Base-by-base conservation (phyloP, 2,329 filamentous ascomycete species). In the Tolypocladium inflatum region DNA sequence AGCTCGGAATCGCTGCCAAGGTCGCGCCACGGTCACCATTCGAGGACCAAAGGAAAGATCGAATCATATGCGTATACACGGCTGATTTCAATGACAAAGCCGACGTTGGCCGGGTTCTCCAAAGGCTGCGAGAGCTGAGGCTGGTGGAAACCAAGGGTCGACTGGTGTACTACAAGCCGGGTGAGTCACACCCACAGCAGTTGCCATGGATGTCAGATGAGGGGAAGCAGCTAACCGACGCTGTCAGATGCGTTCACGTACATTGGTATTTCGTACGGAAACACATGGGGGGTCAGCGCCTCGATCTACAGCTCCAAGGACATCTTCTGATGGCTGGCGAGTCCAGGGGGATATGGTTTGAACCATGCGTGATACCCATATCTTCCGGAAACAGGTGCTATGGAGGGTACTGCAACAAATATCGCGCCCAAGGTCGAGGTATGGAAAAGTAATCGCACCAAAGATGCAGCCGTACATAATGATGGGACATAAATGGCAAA, bases 41-140 rank as follows among this genome's bases (percentile, higher is more conserved):
- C 1, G 71, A 74, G n/a, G 67, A 73, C 53, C 59, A 61, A 7
- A 66, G 72, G 30, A 77, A 71, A 50, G 71, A 74, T 23, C 78
- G 84, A 23, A 72, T 94, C 48, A 84, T 95, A 33, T 92, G 88
- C 63, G 76, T 95, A 9, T 95, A 95, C 70, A 95, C 90, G 6
- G 75, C 77, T 48, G 84, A 96, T 69, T 94, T 91, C 67, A 75
- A 75, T 35, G 85, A 95, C 67, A 78, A 74, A 55, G 74, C 78
- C 4, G 90, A 95, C 67, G 81, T 95, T 7, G 78, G 77, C 35
- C 79, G 88, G 50, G 88, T 95, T 4, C 73, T 93, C 43, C 67
- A 76, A 59, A 80, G 76, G 62, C 71, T 95, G 61, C 79, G 80
- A 55, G 76, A 84, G 57, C 74, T 91, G 59, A 84, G 80, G 9